phyloP scores from a whole-genome alignment of 192 early-diverging fungal species.

The Piromyces sp. region DNA sequence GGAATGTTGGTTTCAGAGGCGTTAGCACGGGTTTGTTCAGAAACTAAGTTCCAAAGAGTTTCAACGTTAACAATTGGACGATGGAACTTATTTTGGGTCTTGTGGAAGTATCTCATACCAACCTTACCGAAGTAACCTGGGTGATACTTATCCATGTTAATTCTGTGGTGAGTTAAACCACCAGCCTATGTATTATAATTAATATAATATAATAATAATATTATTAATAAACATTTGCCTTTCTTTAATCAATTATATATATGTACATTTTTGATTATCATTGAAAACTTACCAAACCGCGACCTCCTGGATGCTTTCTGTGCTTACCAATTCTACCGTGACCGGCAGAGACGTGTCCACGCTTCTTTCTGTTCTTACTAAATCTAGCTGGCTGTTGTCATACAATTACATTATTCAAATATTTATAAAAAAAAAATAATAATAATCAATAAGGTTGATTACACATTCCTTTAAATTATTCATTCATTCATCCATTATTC shows the following conservation, averaged over 20 bases:
- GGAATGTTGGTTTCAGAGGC: constrained; percentile 70
- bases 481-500: too few relatives aligned
- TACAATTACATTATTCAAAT: background rate
- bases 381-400: constrained; percentile 55
- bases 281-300: constrained; percentile 51
- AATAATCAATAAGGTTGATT: too few relatives aligned
- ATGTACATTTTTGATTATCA: background rate
- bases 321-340: constrained; percentile 99
- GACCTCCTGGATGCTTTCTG: constrained; percentile 98
- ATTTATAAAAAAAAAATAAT: too few relatives aligned
- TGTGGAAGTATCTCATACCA: constrained; percentile 96
- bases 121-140: constrained; percentile 99
- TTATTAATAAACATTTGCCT: background rate
- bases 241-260: background rate
- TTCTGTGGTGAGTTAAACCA: constrained; percentile 98
- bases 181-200: constrained; percentile 37
- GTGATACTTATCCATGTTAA: constrained; percentile 99
- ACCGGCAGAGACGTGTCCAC: constrained; percentile 98
- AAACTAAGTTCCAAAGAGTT: constrained; percentile 81
- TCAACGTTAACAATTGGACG: constrained; percentile 82
- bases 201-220: background rate
- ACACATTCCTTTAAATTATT: too few relatives aligned
- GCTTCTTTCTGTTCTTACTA: constrained; percentile 81
- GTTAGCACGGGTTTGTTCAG: constrained; percentile 65
- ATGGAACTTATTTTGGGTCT: constrained; percentile 76